Evolutionary conservation across 768 basidiomycete species (phyloP).

Genomic region (Naematelia aurantialba): DNA sequence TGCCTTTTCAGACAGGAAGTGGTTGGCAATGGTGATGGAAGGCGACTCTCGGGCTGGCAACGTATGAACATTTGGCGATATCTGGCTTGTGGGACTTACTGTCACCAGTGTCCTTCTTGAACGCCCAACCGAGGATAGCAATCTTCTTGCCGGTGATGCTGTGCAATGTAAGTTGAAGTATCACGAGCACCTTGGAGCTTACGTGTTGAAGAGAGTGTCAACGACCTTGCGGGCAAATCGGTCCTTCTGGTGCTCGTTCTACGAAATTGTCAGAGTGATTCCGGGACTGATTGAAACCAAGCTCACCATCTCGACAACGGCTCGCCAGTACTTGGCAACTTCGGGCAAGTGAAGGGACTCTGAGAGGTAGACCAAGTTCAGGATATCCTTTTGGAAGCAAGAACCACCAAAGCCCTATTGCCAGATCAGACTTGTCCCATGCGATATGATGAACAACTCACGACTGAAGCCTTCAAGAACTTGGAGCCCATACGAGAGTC

Average conservation of each 20-base stretch:
- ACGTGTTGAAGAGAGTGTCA: conserved; percentile 93
- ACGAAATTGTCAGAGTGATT: conserved; percentile 8
- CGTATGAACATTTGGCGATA: neutral
- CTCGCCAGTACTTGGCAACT: conserved; percentile 92
- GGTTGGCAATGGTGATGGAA: conserved; percentile 85
- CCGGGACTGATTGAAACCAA: too few species aligned
- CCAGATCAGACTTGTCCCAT: neutral
- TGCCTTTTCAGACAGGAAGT: conserved; percentile 88
- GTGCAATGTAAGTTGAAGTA: conserved; percentile 1
- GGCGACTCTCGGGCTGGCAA: conserved; percentile 77
- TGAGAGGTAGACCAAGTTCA: conserved; percentile 95
- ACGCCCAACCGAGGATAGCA: conserved; percentile 94
- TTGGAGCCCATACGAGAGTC: conserved; percentile 90
- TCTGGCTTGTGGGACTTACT: too few species aligned
- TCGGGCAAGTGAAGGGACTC: conserved; percentile 93
- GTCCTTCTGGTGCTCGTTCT: conserved; percentile 94
- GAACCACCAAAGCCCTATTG: conserved; percentile 82
- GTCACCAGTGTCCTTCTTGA: conserved; percentile 99
- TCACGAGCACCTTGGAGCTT: conserved; percentile 60
- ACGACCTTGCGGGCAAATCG: conserved; percentile 95
- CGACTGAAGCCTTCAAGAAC: conserved; percentile 68
- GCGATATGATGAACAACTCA: conserved; percentile 13
- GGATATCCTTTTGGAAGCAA: conserved; percentile 99
- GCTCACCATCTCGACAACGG: conserved; percentile 74
- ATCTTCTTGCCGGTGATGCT: conserved; percentile 62